Evolutionary conservation across 345 rosid genomes (phyloP).

Genomic region (Erucastrum elatum): DNA sequence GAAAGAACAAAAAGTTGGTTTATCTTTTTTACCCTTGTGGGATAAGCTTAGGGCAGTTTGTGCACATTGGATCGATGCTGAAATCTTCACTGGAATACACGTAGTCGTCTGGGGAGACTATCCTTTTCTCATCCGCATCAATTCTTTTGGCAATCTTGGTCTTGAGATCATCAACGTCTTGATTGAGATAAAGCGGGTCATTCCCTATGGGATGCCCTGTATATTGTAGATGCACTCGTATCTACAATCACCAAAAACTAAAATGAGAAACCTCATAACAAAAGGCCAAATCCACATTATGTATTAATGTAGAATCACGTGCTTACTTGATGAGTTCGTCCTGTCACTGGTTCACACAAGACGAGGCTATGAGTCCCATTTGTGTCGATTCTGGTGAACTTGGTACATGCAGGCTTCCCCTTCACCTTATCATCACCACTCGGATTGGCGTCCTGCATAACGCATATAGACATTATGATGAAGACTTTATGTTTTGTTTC

Average conservation of each 20-base stretch:
- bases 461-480: background rate
- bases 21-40: constrained; percentile 64
- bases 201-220: constrained; percentile 91
- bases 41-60: constrained; percentile 70
- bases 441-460: constrained; percentile 50
- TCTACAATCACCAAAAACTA: constrained; percentile 45
- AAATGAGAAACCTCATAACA: constrained; percentile 1
- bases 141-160: constrained; percentile 57
- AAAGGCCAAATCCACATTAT: background rate
- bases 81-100: constrained; percentile 54
- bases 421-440: constrained; percentile 44
- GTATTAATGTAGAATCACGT: background rate
- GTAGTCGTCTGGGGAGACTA: constrained; percentile 27
- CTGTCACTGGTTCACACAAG: constrained; percentile 88
- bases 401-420: constrained; percentile 86
- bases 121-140: constrained; percentile 40
- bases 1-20: too few species aligned
- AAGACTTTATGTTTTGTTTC: background rate
- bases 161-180: constrained; percentile 41
- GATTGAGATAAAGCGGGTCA: constrained; percentile 73
- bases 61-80: constrained; percentile 79
- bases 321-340: constrained; percentile 94
- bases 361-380: constrained; percentile 81
- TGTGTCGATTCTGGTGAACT: constrained; percentile 78
- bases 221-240: constrained; percentile 79